Base-by-base conservation (phyloP, 208 protist genomes). In the Acanthamoeba polyphaga region DNA sequence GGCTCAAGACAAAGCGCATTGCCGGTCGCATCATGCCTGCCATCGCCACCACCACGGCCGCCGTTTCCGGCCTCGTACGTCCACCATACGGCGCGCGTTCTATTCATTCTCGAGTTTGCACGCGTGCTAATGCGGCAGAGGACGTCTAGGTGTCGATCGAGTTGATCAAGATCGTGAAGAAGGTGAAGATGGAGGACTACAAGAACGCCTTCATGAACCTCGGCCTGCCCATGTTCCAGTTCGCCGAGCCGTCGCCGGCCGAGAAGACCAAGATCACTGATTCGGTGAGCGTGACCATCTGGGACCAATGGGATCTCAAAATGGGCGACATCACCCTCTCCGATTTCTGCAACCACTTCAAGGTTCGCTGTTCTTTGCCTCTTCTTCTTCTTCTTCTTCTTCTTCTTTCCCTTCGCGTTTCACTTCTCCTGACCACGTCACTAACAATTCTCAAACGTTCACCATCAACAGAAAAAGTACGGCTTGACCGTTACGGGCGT, bases 11-110 rank as follows among this genome's bases (percentile, higher is more conserved):
- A 17, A 98, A 97, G 92, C 68, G 88, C 53, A 98, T 99, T 95
- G 98, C 98, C 1, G 98, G 99, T 72, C 98, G 98, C 95, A 99
- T 99, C 97, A 99, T 99, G 95, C 99, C 99, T 32, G 99, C 99
- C 15, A 99, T 99, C 97, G 99, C 99, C 74, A 99, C 99, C 27
- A 99, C 99, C 22, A 99, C 99, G 13, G 99, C 99, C 13, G 90
- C 99, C 27, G 99, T 99, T 22, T 99, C 98, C 58, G 99, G 99
- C 10, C 97, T 99, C 7, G 99, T 99, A 84, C 74, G 74, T 55
- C 10, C 5, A 13, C 9, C 64, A 70, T 1, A 15, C 17, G 34
- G 27, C n/a, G 17, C 7, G 24, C 19, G 7, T 15, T 24, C 15
- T 24, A 62, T 24, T 24, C 55, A 62, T 24, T 15, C 55, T 24